A percentile compares a stretch with the other conserved stretches of the same genome.
Conservation (phyloP, 2,329 filamentous ascomycete species). For the Simplicillium sp. region DNA sequence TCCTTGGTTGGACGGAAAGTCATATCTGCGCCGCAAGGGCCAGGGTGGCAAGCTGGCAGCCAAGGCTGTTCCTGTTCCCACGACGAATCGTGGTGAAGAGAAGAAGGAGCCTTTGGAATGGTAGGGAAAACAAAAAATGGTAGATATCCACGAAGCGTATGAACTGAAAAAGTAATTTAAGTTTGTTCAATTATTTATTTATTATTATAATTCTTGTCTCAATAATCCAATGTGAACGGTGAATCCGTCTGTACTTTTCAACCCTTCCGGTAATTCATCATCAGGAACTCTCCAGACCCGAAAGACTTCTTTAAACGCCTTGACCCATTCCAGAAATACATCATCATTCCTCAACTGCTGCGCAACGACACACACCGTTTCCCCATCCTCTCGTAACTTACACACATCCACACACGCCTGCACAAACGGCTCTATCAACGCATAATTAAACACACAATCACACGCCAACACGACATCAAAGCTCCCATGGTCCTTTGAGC, state of each 20-base stretch:
- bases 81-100: slow-evolving; percentile 79
- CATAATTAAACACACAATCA: slow-evolving; percentile 93
- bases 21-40: slow-evolving; percentile 59
- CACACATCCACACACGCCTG: slow-evolving; percentile 71
- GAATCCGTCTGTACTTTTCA: background rate
- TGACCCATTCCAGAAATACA: slow-evolving; percentile 77
- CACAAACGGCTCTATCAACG: slow-evolving; percentile 73
- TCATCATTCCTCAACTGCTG: slow-evolving; percentile 82
- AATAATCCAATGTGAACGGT: background rate
- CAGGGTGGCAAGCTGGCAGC: slow-evolving; percentile 45
- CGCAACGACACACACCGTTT: slow-evolving; percentile 63
- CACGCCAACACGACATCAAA: slow-evolving; percentile 75
- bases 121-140: slow-evolving; percentile 36
- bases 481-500: slow-evolving; percentile 22
- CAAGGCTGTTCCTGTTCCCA: slow-evolving; percentile 64
- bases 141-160: too few relatives aligned
- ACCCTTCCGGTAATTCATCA: slow-evolving; percentile 39
- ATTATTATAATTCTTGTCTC: background rate
- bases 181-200: too few relatives aligned
- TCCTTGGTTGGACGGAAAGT: slow-evolving; percentile 84
- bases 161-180: too few relatives aligned
- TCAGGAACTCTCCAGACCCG: slow-evolving; percentile 69
- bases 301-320: slow-evolving; percentile 57
- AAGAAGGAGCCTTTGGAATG: slow-evolving; percentile 83
- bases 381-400: slow-evolving; percentile 33